These are phyloP conservation scores for Physcomitrium patens DNA, from an alignment of 225 moss, liverwort and hornwort genomes.

Conservation along the genomic window DNA sequence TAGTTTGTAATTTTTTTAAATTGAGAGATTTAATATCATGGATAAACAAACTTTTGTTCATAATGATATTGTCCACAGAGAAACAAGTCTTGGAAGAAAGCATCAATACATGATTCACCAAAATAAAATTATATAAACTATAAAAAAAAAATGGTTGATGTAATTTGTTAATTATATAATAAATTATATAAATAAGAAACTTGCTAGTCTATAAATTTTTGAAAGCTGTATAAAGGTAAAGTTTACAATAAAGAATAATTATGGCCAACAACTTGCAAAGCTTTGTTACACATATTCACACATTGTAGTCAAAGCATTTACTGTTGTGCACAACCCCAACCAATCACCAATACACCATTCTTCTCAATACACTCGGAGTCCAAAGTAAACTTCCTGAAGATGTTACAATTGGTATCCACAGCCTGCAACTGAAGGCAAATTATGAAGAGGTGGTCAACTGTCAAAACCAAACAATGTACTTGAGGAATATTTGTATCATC, in stretches of 20 bases:
- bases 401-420: slow-evolving; percentile 54
- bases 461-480: too few relatives aligned
- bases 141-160: slow-evolving; percentile 22
- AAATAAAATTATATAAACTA: too few relatives aligned
- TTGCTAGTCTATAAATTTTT: slow-evolving; percentile 72
- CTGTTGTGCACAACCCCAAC: slow-evolving; percentile 62
- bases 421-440: slow-evolving; percentile 31
- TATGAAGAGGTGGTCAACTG: too few relatives aligned
- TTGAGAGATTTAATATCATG: background rate
- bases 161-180: background rate
- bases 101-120: background rate
- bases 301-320: slow-evolving; percentile 66
- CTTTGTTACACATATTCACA: slow-evolving; percentile 77
- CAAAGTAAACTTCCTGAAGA: slow-evolving; percentile 64
- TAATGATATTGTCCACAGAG: background rate
- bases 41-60: background rate
- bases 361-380: slow-evolving; percentile 74
- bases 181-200: background rate
- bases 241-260: slow-evolving; percentile 63
- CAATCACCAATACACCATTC: slow-evolving; percentile 68
- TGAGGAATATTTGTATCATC: too few relatives aligned
- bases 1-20: background rate
- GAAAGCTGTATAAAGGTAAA: slow-evolving; percentile 73
- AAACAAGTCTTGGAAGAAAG: background rate
- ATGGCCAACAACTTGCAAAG: slow-evolving; percentile 68